phyloP scores from a whole-genome alignment of 2,329 filamentous ascomycete species.

The Phaeomoniella chlamydospora region DNA sequence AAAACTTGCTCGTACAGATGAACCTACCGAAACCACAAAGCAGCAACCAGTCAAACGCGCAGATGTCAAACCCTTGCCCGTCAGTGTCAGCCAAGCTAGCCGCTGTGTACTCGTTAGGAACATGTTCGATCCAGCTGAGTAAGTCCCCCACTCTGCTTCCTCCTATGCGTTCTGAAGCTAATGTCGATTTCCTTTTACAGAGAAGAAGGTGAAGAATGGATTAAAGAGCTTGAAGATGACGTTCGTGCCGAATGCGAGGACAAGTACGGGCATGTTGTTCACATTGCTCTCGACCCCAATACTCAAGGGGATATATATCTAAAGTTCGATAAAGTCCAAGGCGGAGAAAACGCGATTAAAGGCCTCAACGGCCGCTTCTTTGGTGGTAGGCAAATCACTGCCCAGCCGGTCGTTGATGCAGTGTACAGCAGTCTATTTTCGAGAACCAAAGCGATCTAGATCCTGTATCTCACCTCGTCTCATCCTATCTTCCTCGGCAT shows the following conservation, averaged over 20 bases:
- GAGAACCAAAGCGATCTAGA: slow-evolving; percentile 65
- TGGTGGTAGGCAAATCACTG: slow-evolving; percentile 81
- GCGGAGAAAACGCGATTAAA: slow-evolving; percentile 94
- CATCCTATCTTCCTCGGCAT: no score
- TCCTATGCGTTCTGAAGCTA: slow-evolving; percentile 13
- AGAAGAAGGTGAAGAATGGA: slow-evolving; percentile 75
- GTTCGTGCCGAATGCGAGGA: slow-evolving; percentile 83
- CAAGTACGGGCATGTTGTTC: slow-evolving; percentile 94
- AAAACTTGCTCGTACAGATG: slow-evolving; percentile 92
- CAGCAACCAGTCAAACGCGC: slow-evolving; percentile 46
- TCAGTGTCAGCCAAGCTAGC: slow-evolving; percentile 83
- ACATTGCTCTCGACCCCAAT: slow-evolving; percentile 89
- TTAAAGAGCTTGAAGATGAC: slow-evolving; percentile 88
- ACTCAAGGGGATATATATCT: slow-evolving; percentile 94
- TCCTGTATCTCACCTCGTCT: background rate
- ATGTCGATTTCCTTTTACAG: slow-evolving; percentile 38
- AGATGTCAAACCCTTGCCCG: slow-evolving; percentile 61
- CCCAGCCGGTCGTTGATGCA: slow-evolving; percentile 90
- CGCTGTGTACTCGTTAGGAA: slow-evolving; percentile 90
- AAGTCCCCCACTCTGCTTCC: slow-evolving; percentile 28
- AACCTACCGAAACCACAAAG: slow-evolving; percentile 46
- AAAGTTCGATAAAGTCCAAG: slow-evolving; percentile 92
- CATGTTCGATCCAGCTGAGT: slow-evolving; percentile 89
- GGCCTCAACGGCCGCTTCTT: slow-evolving; percentile 95
- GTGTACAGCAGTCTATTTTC: slow-evolving; percentile 97